Percentiles rank a stretch among this genome's conserved stretches.
Evolutionary conservation across 2,329 filamentous ascomycete genomes (phyloP).

Genomic region (Esteya vermicola): DNA sequence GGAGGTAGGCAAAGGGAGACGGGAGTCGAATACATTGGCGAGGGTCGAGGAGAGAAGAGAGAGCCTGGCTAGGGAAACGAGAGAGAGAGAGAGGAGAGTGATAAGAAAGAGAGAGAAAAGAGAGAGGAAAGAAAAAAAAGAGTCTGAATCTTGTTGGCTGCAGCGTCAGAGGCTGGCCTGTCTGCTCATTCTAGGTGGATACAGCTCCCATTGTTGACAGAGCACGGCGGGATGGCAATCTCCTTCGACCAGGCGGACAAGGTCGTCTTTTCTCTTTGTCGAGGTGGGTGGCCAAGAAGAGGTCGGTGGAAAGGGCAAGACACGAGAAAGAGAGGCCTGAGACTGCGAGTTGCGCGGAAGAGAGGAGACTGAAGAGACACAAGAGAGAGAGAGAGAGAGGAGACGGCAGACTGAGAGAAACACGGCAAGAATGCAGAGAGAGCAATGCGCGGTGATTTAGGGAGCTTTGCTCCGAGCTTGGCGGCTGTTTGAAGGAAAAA

Average conservation of each 20-base stretch:
- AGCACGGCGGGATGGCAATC: neutral
- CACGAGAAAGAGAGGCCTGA: neutral
- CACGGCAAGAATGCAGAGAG: no score
- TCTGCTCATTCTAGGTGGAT: neutral
- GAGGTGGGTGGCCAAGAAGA: neutral
- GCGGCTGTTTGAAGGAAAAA: no score
- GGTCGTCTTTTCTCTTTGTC: neutral
- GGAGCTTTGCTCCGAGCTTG: no score
- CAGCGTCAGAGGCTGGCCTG: constrained; percentile 1
- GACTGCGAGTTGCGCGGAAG: neutral
- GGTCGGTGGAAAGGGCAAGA: neutral
- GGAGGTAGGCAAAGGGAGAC: constrained; percentile 9
- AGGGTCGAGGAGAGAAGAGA: neutral
- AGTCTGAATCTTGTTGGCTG: neutral
- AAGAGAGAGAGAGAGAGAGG: neutral
- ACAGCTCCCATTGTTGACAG: constrained; percentile 2
- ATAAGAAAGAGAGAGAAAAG: neutral
- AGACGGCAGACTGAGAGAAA: neutral
- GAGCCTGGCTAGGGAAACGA: neutral
- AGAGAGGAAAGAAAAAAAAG: neutral
- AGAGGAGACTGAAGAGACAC: neutral
- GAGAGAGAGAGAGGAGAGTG: constrained; percentile 13
- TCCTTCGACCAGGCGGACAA: neutral
- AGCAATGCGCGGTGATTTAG: no score
- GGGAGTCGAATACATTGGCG: constrained; percentile 14